Evolutionary conservation across 139 green algal species (phyloP).

Genomic region (Micractinium conductrix): DNA sequence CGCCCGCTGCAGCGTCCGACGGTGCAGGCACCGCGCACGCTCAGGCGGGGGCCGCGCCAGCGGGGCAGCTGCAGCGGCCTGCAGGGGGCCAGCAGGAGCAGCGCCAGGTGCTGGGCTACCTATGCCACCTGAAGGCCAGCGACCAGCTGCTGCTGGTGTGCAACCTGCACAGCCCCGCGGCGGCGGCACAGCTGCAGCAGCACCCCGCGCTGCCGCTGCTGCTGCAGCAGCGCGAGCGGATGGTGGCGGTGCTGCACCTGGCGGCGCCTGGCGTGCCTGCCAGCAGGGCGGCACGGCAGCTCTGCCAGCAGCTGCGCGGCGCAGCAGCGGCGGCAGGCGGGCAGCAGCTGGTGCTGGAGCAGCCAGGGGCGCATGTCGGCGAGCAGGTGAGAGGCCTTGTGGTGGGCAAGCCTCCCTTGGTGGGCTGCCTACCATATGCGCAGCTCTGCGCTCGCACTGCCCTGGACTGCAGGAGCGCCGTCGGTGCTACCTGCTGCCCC

Average conservation of each 20-base stretch:
- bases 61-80: not conserved
- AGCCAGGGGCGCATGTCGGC: not conserved
- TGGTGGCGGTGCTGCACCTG: conserved; percentile 50
- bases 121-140: conserved; percentile 37
- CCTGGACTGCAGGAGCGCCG: too few species aligned
- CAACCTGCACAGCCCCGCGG: conserved; percentile 31
- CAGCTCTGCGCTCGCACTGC: too few species aligned
- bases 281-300: conserved; percentile 32
- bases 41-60: too few species aligned
- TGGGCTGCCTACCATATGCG: too few species aligned
- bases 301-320: conserved; percentile 42
- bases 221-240: conserved; percentile 20
- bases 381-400: conserved; percentile 15
- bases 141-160: conserved; percentile 45
- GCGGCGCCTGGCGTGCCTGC: conserved; percentile 2
- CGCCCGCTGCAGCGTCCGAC: not conserved
- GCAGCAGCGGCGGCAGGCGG: not conserved
- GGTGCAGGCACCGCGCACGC: too few species aligned
- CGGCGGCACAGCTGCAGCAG: conserved; percentile 33
- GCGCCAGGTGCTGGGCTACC: conserved; percentile 35
- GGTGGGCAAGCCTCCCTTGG: too few species aligned
- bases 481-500: too few species aligned
- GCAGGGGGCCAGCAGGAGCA: not conserved
- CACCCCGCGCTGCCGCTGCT: conserved; percentile 43
- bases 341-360: conserved; percentile 22